Evolutionary conservation across 805 yeast species (phyloP), one percentile per base, ranked within the genome.

Genomic region (Sugiyamaella floridensis): DNA sequence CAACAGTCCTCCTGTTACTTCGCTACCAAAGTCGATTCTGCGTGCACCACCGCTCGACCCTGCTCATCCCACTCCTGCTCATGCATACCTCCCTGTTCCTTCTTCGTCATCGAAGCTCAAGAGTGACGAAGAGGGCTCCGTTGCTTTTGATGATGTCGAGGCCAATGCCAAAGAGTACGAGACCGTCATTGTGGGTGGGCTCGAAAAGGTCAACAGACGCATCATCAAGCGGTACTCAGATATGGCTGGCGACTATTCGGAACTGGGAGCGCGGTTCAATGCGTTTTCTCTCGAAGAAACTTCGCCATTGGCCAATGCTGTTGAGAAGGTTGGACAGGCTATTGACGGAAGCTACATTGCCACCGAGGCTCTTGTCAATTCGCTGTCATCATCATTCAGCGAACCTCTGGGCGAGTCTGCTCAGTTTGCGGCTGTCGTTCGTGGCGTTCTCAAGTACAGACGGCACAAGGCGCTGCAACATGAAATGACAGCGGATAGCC

Each of bases 321-420:
- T 88, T 55, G 98, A 93, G 64, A 81, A 82, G 56, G 79, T 89
- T 28, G 97, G 98, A 1, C 89, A 86, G 62, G 85, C 89, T 1
- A 82, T 87, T 57, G 98, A 93, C 66, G 78, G 77, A 69, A 53
- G 72, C 45, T 75, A 74, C 62, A 65, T 80, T 56, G 64, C 81
- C n/a, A 70, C 81, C 56, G 72, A 81, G 60, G 64, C 76, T 1
- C 71, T 84, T 10, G 77, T 81, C 4, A 67, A 73, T 11, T 77
- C 77, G 40, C 67, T 84, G 48, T 80, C 79, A 49, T 75, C 80
- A 1, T 79, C 80, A 51, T 83, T 82, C 60, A 75, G 80, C 7
- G 89, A 83, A 63, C 88, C 88, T 2, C 67, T 83, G 46, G 83
- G 83, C 1, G 89, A 84, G 62, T 78, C 81, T n/a, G 87, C 81